Evolutionary conservation across 2,329 filamentous ascomycete genomes (phyloP).

Genomic region (Aspergillus sergii): DNA sequence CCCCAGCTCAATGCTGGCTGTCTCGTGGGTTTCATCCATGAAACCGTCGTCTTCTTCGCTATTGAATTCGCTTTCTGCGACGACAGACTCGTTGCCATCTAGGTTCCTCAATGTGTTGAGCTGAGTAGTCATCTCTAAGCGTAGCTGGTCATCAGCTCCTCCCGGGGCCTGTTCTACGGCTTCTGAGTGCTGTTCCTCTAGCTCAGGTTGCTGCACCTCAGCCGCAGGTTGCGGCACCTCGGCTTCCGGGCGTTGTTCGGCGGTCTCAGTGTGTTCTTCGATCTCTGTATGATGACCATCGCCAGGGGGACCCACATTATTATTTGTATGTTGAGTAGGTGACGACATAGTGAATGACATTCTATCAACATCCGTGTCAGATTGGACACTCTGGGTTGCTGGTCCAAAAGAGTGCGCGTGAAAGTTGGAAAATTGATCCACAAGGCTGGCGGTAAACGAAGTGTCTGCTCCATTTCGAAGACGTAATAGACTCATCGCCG

Average conservation of each 20-base stretch:
- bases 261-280: neutral
- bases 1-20: slow-evolving; percentile 42
- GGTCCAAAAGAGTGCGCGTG: slow-evolving; percentile 26
- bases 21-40: slow-evolving; percentile 31
- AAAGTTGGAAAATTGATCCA: slow-evolving; percentile 26
- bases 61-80: slow-evolving; percentile 4
- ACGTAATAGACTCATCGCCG: slow-evolving; percentile 2
- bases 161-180: neutral
- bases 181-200: neutral
- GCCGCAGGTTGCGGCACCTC: neutral
- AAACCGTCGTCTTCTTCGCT: slow-evolving; percentile 14
- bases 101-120: neutral
- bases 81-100: neutral
- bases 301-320: neutral
- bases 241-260: neutral
- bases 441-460: slow-evolving; percentile 32
- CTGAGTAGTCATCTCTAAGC: neutral
- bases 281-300: neutral
- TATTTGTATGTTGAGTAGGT: slow-evolving; percentile 1
- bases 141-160: neutral
- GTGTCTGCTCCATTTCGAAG: slow-evolving; percentile 5
- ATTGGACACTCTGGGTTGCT: slow-evolving; percentile 8
- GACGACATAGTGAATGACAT: slow-evolving; percentile 12
- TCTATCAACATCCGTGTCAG: slow-evolving; percentile 18
- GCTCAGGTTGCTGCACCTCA: neutral